Percentiles rank a stretch among this genome's conserved stretches.
phyloP scores from a whole-genome alignment of 495 filamentous ascomycete species.

The Aspergillus egyptiacus region DNA sequence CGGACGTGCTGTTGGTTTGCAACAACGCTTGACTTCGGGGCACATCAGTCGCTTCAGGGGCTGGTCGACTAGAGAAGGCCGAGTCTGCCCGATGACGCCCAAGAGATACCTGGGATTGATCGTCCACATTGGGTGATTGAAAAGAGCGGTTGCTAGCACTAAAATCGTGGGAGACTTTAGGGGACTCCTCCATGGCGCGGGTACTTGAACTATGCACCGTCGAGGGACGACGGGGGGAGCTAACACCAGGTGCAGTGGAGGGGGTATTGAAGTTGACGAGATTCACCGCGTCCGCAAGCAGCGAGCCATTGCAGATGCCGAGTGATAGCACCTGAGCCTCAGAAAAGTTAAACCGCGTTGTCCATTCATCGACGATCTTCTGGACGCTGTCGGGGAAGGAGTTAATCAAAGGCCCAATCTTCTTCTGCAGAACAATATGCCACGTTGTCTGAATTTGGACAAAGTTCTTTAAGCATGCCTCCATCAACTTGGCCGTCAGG shows the following conservation, averaged over 20 bases:
- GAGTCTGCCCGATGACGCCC: constrained; percentile 33
- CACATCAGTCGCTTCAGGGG: constrained; percentile 17
- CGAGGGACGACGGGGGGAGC: constrained; percentile 40
- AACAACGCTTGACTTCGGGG: constrained; percentile 28
- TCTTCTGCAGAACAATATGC: constrained; percentile 72
- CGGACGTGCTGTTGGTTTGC: constrained; percentile 23
- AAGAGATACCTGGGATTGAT: constrained; percentile 23
- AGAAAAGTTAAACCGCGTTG: constrained; percentile 59
- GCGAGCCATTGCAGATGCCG: constrained; percentile 52
- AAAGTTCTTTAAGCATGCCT: constrained; percentile 73
- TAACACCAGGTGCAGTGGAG: constrained; percentile 29
- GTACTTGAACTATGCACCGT: constrained; percentile 39
- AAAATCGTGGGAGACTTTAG: constrained; percentile 50
- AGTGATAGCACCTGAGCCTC: constrained; percentile 47
- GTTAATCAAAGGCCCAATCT: constrained; percentile 68
- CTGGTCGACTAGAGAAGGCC: constrained; percentile 24
- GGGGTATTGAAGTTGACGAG: constrained; percentile 51
- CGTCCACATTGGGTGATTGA: constrained; percentile 32
- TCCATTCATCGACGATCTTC: constrained; percentile 66
- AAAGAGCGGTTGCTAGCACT: constrained; percentile 30
- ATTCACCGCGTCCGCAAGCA: constrained; percentile 48
- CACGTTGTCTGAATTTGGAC: constrained; percentile 74
- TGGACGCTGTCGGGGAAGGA: constrained; percentile 58
- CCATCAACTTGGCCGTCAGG: constrained; percentile 71
- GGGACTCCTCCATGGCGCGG: constrained; percentile 58